A percentile compares a stretch with the other conserved stretches of the same genome.
Conservation (phyloP, 2,329 filamentous ascomycete genomes). For the Phialophora verrucosa region DNA sequence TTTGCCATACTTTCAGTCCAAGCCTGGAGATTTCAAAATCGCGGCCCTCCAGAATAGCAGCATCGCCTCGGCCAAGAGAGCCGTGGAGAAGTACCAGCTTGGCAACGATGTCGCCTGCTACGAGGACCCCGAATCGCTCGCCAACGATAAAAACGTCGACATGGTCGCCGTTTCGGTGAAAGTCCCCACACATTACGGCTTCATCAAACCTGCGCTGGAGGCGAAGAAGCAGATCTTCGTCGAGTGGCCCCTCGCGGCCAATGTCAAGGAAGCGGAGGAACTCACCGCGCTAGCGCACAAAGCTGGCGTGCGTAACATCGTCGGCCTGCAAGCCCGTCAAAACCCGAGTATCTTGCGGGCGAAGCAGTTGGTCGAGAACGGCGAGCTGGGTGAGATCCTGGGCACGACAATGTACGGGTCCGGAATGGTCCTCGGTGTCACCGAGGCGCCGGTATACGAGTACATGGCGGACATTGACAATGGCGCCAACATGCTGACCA, state of each 20-base stretch:
- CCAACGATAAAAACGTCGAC: conserved; percentile 57
- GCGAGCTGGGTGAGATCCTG: conserved; percentile 59
- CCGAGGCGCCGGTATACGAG: conserved; percentile 4
- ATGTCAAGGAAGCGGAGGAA: conserved; percentile 49
- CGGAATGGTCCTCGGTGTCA: conserved; percentile 18
- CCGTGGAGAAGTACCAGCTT: conserved; percentile 53
- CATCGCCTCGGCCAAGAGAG: conserved; percentile 49
- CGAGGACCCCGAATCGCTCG: conserved; percentile 50
- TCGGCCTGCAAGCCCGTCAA: conserved; percentile 59
- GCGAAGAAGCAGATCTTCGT: conserved; percentile 61
- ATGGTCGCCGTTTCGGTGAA: conserved; percentile 61
- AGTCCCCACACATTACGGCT: conserved; percentile 59
- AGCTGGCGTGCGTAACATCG: conserved; percentile 48
- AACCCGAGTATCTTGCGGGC: conserved; percentile 54
- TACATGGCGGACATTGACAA: conserved; percentile 28
- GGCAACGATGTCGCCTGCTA: conserved; percentile 54
- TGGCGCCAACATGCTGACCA: conserved; percentile 35
- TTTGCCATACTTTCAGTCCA: conserved; percentile 17
- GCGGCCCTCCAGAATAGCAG: conserved; percentile 50
- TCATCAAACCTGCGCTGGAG: conserved; percentile 53
- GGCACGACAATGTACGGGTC: conserved; percentile 52
- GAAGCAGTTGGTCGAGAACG: conserved; percentile 52
- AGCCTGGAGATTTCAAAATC: conserved; percentile 18
- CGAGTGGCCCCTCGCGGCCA: conserved; percentile 64
- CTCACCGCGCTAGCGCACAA: conserved; percentile 46